These are phyloP conservation scores for Alternaria dauci DNA, from an alignment of 2,329 filamentous ascomycete species.

Conservation along the genomic window DNA sequence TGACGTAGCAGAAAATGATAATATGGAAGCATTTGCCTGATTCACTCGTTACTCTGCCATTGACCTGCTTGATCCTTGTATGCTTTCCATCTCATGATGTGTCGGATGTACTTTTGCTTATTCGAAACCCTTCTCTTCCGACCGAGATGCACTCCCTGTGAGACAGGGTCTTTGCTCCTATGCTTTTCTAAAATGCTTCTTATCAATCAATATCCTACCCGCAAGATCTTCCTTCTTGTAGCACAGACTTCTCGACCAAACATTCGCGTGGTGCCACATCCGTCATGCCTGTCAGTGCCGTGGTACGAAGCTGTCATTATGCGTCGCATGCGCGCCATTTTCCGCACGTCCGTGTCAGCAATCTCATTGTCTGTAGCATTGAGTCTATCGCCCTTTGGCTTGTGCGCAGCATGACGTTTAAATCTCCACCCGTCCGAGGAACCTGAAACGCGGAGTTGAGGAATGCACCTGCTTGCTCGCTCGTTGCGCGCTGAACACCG, in stretches of 20 bases:
- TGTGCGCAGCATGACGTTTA: background rate
- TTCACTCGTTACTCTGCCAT: background rate
- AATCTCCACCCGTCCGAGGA: background rate
- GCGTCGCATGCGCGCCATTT: slow-evolving; percentile 6
- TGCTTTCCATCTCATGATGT: background rate
- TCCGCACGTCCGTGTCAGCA: background rate
- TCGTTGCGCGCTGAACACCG: background rate
- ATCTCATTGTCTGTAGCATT: background rate
- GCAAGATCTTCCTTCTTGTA: background rate
- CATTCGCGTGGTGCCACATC: slow-evolving; percentile 22
- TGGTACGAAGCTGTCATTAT: slow-evolving; percentile 23
- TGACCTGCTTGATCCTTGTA: background rate
- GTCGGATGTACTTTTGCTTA: background rate
- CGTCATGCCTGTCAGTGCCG: slow-evolving; percentile 8
- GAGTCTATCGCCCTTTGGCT: background rate
- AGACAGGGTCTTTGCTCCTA: background rate
- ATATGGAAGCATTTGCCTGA: slow-evolving; percentile 6
- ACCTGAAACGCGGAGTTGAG: slow-evolving; percentile 1
- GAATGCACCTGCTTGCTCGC: background rate
- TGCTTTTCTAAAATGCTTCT: background rate
- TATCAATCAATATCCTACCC: background rate
- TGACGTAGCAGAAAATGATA: slow-evolving; percentile 29
- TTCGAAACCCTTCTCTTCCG: background rate
- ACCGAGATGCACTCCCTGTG: background rate
- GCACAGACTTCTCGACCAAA: slow-evolving; percentile 11